A percentile compares a stretch with the other conserved stretches of the same genome.
phyloP scores from a whole-genome alignment of 2,329 filamentous ascomycete species.

The Alternaria novae-zelandiae region DNA sequence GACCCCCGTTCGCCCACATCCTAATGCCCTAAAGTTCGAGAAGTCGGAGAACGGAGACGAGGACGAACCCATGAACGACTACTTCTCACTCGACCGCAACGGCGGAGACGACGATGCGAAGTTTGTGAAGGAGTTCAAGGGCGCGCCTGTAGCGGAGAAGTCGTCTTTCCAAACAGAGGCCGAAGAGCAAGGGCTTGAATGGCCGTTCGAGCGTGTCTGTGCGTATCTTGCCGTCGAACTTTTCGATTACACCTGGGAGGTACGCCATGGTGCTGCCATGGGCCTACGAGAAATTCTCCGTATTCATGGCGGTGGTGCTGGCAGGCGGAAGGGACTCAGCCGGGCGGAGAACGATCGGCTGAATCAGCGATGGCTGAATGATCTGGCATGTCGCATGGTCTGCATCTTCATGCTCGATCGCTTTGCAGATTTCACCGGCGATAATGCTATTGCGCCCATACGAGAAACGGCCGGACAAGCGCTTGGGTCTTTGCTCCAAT shows the following conservation, averaged over 20 bases:
- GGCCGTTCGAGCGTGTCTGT: constrained; percentile 93
- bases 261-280: constrained; percentile 94
- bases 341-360: constrained; percentile 76
- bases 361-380: constrained; percentile 89
- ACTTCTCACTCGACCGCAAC: constrained; percentile 85
- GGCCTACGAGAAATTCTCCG: constrained; percentile 88
- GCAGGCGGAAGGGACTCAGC: constrained; percentile 73
- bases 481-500: constrained; percentile 84
- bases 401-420: constrained; percentile 97
- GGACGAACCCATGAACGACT: constrained; percentile 63
- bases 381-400: constrained; percentile 91
- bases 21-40: constrained; percentile 63
- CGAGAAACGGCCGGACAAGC: constrained; percentile 95
- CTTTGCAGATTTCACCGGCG: constrained; percentile 96
- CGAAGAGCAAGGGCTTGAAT: constrained; percentile 79
- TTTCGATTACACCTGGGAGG: constrained; percentile 94
- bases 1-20: constrained; percentile 57
- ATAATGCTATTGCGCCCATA: constrained; percentile 95
- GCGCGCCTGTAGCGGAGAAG: constrained; percentile 78
- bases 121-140: constrained; percentile 95
- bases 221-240: constrained; percentile 93
- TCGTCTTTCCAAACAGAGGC: constrained; percentile 82
- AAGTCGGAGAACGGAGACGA: constrained; percentile 67
- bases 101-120: constrained; percentile 89
- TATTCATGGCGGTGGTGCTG: constrained; percentile 89